Conservation (phyloP, 202 grass and related monocot species). For the Cymbopogon flexuosus region DNA sequence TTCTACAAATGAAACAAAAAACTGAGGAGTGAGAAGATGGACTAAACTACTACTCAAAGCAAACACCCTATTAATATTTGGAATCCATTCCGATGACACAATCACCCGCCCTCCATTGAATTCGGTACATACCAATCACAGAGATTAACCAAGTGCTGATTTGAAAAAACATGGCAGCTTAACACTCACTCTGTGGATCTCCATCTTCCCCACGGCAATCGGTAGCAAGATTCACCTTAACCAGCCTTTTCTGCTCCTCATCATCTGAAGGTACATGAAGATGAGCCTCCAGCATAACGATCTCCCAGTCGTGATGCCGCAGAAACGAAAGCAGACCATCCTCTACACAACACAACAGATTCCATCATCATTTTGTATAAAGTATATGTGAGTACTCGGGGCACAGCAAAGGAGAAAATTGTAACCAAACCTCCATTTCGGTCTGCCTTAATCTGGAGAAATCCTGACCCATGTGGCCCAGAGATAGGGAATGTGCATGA, state of each 20-base stretch:
- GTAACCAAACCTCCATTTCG: conserved; percentile 54
- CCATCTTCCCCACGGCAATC: conserved; percentile 8
- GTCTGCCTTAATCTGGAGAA: conserved; percentile 61
- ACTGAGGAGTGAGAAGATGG: background rate
- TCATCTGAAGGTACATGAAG: conserved; percentile 63
- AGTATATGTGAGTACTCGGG: background rate
- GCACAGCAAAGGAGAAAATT: background rate
- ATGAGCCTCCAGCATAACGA: conserved; percentile 65
- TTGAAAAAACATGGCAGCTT: background rate
- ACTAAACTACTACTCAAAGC: background rate
- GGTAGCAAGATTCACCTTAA: conserved; percentile 39
- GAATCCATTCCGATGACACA: background rate
- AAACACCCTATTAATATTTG: background rate
- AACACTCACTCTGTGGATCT: background rate
- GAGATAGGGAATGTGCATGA: conserved; percentile 79
- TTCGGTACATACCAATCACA: background rate
- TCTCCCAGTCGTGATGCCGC: conserved; percentile 72
- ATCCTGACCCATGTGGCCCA: conserved; percentile 65
- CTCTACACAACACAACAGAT: conserved; percentile 31
- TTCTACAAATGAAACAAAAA: too few species aligned
- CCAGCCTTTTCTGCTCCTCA: conserved; percentile 38
- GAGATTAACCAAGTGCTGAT: background rate
- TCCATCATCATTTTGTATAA: background rate
- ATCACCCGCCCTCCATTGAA: background rate
- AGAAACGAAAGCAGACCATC: conserved; percentile 72